phyloP scores from a whole-genome alignment of 2,329 filamentous ascomycete genomes.

The Scorias spongiosa region DNA sequence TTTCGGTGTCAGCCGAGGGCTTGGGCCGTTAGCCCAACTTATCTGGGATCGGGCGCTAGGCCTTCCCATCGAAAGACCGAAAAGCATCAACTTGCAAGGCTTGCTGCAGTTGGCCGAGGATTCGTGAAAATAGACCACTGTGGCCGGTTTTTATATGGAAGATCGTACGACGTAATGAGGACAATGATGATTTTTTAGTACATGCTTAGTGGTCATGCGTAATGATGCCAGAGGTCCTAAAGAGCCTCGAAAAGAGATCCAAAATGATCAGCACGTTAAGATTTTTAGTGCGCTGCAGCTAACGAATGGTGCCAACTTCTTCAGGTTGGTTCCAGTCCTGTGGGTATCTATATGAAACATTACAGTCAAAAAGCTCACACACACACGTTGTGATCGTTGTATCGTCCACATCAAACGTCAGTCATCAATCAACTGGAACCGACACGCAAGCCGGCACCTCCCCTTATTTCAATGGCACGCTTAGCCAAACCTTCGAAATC shows the following conservation, averaged over 20 bases:
- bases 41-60: conserved; percentile 93
- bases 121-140: background rate
- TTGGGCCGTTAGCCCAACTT: conserved; percentile 84
- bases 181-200: background rate
- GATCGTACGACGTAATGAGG: background rate
- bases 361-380: no score
- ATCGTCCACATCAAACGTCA: no score
- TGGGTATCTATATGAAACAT: no score
- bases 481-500: conserved; percentile 20
- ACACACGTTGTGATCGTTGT: no score
- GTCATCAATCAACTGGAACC: no score
- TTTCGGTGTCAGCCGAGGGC: conserved; percentile 52
- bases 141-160: background rate
- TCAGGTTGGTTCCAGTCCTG: no score
- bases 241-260: no score
- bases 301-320: no score
- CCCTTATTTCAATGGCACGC: background rate
- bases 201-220: no score
- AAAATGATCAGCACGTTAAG: no score
- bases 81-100: conserved; percentile 89
- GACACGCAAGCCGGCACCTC: background rate
- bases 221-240: no score
- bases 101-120: conserved; percentile 47
- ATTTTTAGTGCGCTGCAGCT: no score
- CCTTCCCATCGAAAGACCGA: conserved; percentile 89